Evolutionary conservation across 2,329 filamentous ascomycete genomes (phyloP).

Genomic region (Colletotrichum scovillei): DNA sequence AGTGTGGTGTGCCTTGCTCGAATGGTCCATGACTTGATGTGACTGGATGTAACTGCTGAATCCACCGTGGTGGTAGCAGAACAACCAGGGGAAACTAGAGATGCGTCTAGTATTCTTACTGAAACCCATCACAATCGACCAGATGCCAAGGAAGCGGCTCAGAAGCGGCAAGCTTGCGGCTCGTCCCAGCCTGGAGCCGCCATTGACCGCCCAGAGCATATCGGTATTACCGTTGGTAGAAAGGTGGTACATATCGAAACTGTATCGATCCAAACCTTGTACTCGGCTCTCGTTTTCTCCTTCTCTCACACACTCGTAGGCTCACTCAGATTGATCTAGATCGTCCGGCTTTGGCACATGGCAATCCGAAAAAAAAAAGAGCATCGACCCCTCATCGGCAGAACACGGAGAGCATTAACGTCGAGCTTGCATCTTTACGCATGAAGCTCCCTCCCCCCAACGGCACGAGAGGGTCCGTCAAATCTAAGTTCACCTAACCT

Average conservation of each 20-base stretch:
- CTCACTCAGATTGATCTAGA: neutral
- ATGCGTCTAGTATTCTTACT: too few species aligned
- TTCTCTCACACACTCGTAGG: too few species aligned
- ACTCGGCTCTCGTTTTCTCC: neutral
- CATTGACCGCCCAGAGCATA: too few species aligned
- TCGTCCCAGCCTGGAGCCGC: too few species aligned
- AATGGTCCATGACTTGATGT: too few species aligned
- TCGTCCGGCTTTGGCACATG: neutral
- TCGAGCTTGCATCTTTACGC: slow-evolving; percentile 3
- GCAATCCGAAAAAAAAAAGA: neutral
- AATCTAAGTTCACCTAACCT: neutral
- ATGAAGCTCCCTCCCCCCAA: neutral
- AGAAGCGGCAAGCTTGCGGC: too few species aligned
- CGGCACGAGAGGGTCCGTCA: neutral
- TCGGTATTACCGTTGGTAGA: neutral
- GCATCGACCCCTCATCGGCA: slow-evolving; percentile 24
- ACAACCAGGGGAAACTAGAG: too few species aligned
- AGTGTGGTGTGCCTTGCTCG: too few species aligned
- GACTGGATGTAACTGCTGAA: too few species aligned
- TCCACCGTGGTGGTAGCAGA: too few species aligned
- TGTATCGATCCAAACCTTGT: neutral
- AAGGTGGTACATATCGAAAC: neutral
- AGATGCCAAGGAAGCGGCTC: too few species aligned
- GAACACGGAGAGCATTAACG: slow-evolving; percentile 12
- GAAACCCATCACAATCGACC: too few species aligned